Conservation (phyloP, 2,329 filamentous ascomycete species). For the Exophiala sp. region DNA sequence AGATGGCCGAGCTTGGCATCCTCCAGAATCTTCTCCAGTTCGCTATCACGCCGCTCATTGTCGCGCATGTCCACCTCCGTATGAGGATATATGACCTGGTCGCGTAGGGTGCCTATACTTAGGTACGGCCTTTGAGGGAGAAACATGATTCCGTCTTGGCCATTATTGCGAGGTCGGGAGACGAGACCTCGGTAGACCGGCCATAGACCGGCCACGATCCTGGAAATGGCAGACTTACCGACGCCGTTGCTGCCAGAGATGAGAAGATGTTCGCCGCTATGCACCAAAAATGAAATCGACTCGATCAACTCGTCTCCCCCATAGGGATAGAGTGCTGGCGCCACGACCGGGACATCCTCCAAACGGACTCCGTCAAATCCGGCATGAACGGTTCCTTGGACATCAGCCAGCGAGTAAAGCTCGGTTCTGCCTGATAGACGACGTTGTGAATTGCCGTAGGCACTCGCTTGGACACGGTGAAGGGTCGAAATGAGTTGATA, state of each 20-base stretch:
- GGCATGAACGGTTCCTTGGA: constrained; percentile 89
- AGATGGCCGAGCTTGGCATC: constrained; percentile 85
- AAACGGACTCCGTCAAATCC: constrained; percentile 93
- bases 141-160: constrained; percentile 96
- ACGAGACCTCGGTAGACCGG: constrained; percentile 92
- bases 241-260: constrained; percentile 95
- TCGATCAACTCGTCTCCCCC: constrained; percentile 91
- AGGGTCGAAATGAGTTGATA: constrained; percentile 94
- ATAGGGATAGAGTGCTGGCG: constrained; percentile 80
- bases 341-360: constrained; percentile 89
- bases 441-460: constrained; percentile 66
- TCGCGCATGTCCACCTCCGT: constrained; percentile 91
- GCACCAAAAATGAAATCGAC: constrained; percentile 82
- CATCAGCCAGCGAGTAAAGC: constrained; percentile 82
- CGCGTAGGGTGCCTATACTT: constrained; percentile 84
- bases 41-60: constrained; percentile 70
- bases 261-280: constrained; percentile 85
- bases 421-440: constrained; percentile 59
- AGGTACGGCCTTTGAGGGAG: constrained; percentile 91
- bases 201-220: constrained; percentile 89
- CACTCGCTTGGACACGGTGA: constrained; percentile 86
- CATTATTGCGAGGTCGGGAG: constrained; percentile 74
- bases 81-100: constrained; percentile 97
- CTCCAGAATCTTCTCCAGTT: constrained; percentile 74
- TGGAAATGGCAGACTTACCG: constrained; percentile 83